These are phyloP conservation scores for Suhomyces prunicola DNA, from an alignment of 805 yeast genomes.

Conservation along the genomic window DNA sequence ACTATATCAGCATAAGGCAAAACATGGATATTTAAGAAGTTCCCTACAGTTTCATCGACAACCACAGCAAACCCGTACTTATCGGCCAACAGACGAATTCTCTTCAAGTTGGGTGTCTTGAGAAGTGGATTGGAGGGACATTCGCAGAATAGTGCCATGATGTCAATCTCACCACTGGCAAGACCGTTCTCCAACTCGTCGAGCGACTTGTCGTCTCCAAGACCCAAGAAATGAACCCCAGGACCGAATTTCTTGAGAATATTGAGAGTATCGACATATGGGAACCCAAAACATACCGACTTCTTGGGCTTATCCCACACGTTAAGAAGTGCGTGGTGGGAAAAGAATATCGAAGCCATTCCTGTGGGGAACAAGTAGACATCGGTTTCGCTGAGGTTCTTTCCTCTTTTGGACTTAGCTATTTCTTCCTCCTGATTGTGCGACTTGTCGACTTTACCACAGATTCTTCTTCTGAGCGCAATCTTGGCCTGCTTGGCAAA, in stretches of 20 bases:
- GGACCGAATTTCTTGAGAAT: constrained; percentile 87
- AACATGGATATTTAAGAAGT: constrained; percentile 78
- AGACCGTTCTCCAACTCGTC: constrained; percentile 62
- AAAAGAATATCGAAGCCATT: constrained; percentile 85
- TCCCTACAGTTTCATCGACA: constrained; percentile 94
- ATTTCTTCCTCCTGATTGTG: constrained; percentile 23
- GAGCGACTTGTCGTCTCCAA: constrained; percentile 71
- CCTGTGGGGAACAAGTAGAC: constrained; percentile 87
- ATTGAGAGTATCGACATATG: constrained; percentile 89
- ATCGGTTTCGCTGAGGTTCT: constrained; percentile 50
- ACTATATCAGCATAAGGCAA: constrained; percentile 83
- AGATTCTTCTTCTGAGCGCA: constrained; percentile 72
- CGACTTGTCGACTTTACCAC: constrained; percentile 55
- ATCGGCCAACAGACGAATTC: constrained; percentile 63
- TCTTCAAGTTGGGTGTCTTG: constrained; percentile 72
- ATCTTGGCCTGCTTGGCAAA: constrained; percentile 72
- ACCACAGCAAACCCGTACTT: constrained; percentile 73
- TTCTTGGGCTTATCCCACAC: constrained; percentile 36
- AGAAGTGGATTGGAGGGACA: constrained; percentile 94
- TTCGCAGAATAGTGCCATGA: constrained; percentile 83
- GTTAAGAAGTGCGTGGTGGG: constrained; percentile 59
- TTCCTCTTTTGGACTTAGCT: constrained; percentile 27
- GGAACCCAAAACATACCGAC: constrained; percentile 93
- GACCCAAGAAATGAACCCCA: constrained; percentile 82
- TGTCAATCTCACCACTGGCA: constrained; percentile 50